Evolutionary conservation across 495 filamentous ascomycete genomes (phyloP), one percentile per base, ranked within the genome.

Genomic region (Aspergillus panamensis): DNA sequence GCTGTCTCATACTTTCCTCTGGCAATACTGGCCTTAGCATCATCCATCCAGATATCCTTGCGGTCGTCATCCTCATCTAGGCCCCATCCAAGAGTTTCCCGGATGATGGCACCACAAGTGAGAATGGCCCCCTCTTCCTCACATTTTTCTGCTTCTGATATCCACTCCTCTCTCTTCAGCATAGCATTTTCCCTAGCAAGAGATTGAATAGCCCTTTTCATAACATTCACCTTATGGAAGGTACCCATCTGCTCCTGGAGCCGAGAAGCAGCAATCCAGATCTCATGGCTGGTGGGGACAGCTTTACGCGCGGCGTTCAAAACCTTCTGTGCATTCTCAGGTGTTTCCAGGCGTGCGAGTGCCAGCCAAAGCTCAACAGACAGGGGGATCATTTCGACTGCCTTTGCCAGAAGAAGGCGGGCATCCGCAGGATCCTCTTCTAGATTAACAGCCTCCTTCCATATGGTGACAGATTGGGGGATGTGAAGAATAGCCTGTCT

Each of bases 1-100:
- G 93, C 92, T 0, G 93, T 97, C 63, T 90, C 90, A 67, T 90
- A 95, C 64, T 82, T 87, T 39, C 87, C 91, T 42, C 90, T 80
- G 31, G 80, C 80, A 68, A 91, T 91, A 64, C 87, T 86, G 13
- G 80, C 77, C 63, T 88, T 87, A 2, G 93, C 92, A 66, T 99
- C 94, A 49, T 96, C 90, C 77, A 92, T 86, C 91, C 91, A 97
- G 16, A 91, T 87, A 53, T 96, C 89, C 66, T 95, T 96, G 2
- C 94, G 87, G 63, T 96, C 92, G 63, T 97, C 94, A 67, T 99
- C 95, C 74, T 97, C 94, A 59, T 97, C 95, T 14, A 99, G 75
- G 3, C 89, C 85, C 82, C 88, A 97, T 33, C 93, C 94, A 7
- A 99, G 83, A 0, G 95, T 99, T 64, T 96, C 92, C 35, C 85